Base-by-base conservation (phyloP, 2,329 filamentous ascomycete genomes). In the Claviceps cyperi region DNA sequence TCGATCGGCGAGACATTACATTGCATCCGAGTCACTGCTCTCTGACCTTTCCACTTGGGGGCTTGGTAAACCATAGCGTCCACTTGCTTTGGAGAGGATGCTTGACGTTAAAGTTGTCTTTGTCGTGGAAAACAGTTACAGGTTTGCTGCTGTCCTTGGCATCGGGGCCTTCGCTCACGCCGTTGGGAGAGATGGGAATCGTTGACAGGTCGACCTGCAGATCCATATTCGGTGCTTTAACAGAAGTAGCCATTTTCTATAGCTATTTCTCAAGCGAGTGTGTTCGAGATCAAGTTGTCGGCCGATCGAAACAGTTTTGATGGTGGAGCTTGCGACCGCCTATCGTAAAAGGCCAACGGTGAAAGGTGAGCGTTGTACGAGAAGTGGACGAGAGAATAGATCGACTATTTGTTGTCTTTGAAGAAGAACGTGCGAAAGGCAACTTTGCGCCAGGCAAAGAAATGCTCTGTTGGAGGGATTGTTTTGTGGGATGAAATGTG, bases 41-140 rank as follows among this genome's bases (percentile, higher is more conserved):
- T 36, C 40, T 53, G 69, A 92, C 89, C 84, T 94, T 96, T 73
- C 89, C 90, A 66, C 83, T 94, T 43, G 91, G 86, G 49, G 92
- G 91, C 79, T 97, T 97, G 62, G 91, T 97, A 76, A 97, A 98
- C 94, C 94, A 98, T 51, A 98, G 76, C 52, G 92, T 97, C 92
- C 92, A 98, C 66, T 86, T 85, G 76, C 96, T 86, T 78, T 94
- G 90, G 54, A 98, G 78, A 58, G 90, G 91, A 69, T 98, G 92
- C 78, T 97, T 98, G 69, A 98, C 92, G 62, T 94, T 98, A 80
- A 98, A 98, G 77, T 98, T 96, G 58, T 96, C 86, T 60, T 92
- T 85, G 72, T 97, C 89, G 67, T 98, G 90, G 74, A 98, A 98
- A 59, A 98, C 91, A 45, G 92, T 98, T 61, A 95, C 77, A 48